Base-by-base conservation (phyloP, 2,329 filamentous ascomycete genomes). In the Fusarium pilosicola region DNA sequence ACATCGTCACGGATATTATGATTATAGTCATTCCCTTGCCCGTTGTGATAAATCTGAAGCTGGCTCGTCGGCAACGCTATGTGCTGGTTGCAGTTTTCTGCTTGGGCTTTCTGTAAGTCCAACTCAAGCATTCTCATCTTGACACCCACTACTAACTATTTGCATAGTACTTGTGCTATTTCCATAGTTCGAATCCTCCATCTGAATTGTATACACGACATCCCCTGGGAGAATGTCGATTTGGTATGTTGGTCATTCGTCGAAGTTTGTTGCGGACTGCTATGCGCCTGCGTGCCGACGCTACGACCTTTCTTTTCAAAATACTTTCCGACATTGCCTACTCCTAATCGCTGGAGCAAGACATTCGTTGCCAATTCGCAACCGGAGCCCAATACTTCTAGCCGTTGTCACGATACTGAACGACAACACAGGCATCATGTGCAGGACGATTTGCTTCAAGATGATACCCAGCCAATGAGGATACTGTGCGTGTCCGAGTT, bases 11-110 rank as follows among this genome's bases (percentile, higher is more conserved):
- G 5, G 46, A 51, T 4, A 32, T 51, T 0, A 32, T 51, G 15
- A 51, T 51, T 18, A 13, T 32, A 24, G 28, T 18, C 1, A 24
- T 51, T 7, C 28, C 48, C 6, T 18, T 51, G 1, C 48, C 48
- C 0, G 28, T 32, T 2, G 28, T 51, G 15, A 32, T 24, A 0
- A 51, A 32, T 3, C 11, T 51, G 7, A 51, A 32, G 0, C 28
- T 51, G 22, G 22, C 28, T 24, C 48, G 28, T 32, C 48, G 28
- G 3, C 48, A 51, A 11, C 28, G 46, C 15, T 51, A 9, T 14
- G 46, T 51, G 7, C 15, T 51, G 22, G 7, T 51, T 24, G 46
- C 11, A 3, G 22, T 51, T 2, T 51, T 51, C 46, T 51, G 46
- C 22, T 6, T 51, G 2, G 48, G 48, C 11, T 51, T 51, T 10